Evolutionary conservation across 2,329 filamentous ascomycete species (phyloP).

Genomic region (Microsporum ferrugineum): DNA sequence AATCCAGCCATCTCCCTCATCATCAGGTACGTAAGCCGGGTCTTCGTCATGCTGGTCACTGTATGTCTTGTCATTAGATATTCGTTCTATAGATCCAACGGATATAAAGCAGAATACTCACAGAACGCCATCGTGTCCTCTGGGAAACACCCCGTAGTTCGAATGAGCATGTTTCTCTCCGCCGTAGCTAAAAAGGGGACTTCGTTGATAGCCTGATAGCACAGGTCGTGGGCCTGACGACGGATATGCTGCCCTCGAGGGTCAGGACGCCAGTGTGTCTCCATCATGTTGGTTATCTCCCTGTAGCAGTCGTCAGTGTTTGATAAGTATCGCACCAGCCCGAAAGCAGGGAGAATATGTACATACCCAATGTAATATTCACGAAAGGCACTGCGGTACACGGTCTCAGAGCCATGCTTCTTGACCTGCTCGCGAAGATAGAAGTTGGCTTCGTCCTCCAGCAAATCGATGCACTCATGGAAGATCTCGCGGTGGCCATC

Average conservation of each 20-base stretch:
- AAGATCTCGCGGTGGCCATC: not conserved
- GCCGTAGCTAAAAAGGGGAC: slow-evolving; percentile 14
- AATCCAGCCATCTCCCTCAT: slow-evolving; percentile 14
- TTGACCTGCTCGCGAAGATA: slow-evolving; percentile 14
- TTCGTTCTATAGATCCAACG: not conserved
- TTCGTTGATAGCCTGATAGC: slow-evolving; percentile 18
- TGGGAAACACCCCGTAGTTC: slow-evolving; percentile 12
- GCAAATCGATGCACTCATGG: not conserved
- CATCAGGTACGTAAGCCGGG: slow-evolving; percentile 17
- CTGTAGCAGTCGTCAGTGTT: not conserved
- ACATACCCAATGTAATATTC: slow-evolving; percentile 22
- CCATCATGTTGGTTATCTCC: slow-evolving; percentile 6
- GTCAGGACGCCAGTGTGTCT: slow-evolving; percentile 18
- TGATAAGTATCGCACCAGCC: not conserved
- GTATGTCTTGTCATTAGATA: not conserved
- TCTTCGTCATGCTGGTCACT: slow-evolving; percentile 18
- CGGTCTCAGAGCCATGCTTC: slow-evolving; percentile 18
- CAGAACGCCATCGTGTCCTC: slow-evolving; percentile 19
- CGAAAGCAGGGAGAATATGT: not conserved
- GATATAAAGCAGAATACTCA: slow-evolving; percentile 13
- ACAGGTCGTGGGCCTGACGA: slow-evolving; percentile 14
- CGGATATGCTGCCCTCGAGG: slow-evolving; percentile 14
- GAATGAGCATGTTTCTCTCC: slow-evolving; percentile 17
- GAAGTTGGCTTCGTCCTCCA: slow-evolving; percentile 18
- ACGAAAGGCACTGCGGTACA: slow-evolving; percentile 19